Evolutionary conservation across 768 basidiomycete species (phyloP), one percentile per base, ranked within the genome.

Genomic region (Macrolepiota fuliginosa): DNA sequence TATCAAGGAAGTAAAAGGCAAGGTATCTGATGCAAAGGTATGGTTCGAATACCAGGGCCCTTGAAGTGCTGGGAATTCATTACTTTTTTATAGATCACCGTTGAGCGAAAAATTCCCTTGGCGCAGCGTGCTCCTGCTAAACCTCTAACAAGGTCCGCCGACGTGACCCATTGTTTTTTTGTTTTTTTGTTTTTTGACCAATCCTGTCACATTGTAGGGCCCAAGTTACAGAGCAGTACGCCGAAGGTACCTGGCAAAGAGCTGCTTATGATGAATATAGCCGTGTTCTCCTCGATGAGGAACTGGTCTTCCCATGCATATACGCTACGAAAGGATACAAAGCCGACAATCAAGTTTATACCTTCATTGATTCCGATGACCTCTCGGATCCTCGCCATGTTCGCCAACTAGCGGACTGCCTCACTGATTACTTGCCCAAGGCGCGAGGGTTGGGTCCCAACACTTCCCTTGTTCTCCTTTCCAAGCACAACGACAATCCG

Each of bases 251-350:
- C 42, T 68, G 67, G 67, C 67, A 68, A 51, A 56, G 67, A 40
- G 56, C 61, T 11, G 63, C 67, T 12, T 68, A 64, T 35, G 67
- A 68, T 39, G 61, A 64, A 29, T 68, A 66, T 37, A 62, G 56
- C 25, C 56, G 59, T 1, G 64, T 68, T 27, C 63, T 68, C 12
- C 52, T 63, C 27, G 64, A 68, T 39, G 67, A 68, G 46, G 67
- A 68, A 17, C 63, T 68, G 37, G 35, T 66, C 29, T 68, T 68
- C 62, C 67, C 67, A 19, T 68, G 67, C 58, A 68, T 68, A 46
- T 68, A 68, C 51, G 67, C 67, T 6, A 68, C 67, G 15, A 68
- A 68, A 53, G 67, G 67, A 25, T 68, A 64, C 58, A 68, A 68
- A 55, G 63, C 60, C 45, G 63, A 68, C 42, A 66, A 68, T 27